phyloP scores from a whole-genome alignment of 2,329 filamentous ascomycete species.

The Tolypocladium guangdongense region DNA sequence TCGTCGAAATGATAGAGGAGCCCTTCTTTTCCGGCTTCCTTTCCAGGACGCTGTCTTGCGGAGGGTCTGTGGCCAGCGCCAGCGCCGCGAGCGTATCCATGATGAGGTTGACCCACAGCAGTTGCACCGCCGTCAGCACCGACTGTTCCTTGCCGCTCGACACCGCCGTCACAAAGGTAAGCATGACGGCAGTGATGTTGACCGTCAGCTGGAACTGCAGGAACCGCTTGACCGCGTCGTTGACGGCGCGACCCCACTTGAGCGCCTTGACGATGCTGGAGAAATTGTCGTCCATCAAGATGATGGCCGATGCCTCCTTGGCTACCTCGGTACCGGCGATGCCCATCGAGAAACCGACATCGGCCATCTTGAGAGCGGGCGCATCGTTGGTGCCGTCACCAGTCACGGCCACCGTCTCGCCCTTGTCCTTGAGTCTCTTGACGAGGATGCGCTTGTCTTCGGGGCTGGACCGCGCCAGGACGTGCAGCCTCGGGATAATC shows the following conservation, averaged over 20 bases:
- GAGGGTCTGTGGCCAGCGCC: constrained; percentile 83
- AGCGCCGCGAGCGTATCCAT: constrained; percentile 94
- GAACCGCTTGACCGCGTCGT: constrained; percentile 69
- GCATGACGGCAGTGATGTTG: constrained; percentile 79
- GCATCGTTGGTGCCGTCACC: constrained; percentile 80
- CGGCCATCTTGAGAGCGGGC: constrained; percentile 68
- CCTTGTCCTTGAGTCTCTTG: constrained; percentile 57
- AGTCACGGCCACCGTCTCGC: constrained; percentile 72
- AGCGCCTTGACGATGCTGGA: constrained; percentile 76
- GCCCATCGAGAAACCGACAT: constrained; percentile 80
- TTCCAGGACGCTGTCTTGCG: constrained; percentile 67
- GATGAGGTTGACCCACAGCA: constrained; percentile 94
- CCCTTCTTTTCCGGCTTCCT: constrained; percentile 56
- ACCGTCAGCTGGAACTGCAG: constrained; percentile 72
- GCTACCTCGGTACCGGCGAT: constrained; percentile 75
- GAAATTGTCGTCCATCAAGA: constrained; percentile 83
- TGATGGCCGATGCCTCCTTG: constrained; percentile 76
- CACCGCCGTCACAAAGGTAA: constrained; percentile 83
- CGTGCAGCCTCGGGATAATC: constrained; percentile 58
- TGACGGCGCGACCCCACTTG: constrained; percentile 69
- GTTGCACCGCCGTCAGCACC: constrained; percentile 78
- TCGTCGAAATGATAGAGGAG: constrained; percentile 61
- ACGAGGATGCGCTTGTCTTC: constrained; percentile 69
- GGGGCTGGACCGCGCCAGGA: constrained; percentile 63
- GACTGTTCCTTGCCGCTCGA: constrained; percentile 57